Evolutionary conservation across 78 protist species (phyloP).

Genomic region (Cavenderia fasciculata): DNA sequence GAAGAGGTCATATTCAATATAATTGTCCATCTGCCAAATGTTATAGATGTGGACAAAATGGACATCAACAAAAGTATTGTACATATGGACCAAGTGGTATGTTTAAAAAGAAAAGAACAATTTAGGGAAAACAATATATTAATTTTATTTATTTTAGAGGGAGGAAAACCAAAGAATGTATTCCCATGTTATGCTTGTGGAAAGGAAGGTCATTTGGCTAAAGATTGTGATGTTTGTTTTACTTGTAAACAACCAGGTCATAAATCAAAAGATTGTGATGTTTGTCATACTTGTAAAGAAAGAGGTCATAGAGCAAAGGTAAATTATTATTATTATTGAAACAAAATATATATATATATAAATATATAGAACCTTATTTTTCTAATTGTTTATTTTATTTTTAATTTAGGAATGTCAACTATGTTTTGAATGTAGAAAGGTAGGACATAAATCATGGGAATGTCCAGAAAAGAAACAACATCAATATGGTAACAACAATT

Average conservation of each 20-base stretch:
- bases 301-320: conserved; percentile 5
- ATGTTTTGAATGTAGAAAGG: not conserved
- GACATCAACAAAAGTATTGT: conserved; percentile 6
- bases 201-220: not conserved
- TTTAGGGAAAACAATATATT: not conserved
- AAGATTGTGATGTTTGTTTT: conserved; percentile 7
- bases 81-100: not conserved
- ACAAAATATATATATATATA: too few relatives aligned
- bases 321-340: not conserved
- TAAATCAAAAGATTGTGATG: conserved; percentile 4
- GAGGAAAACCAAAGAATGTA: not conserved
- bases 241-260: conserved; percentile 18
- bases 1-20: conserved; percentile 9
- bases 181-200: conserved; percentile 11
- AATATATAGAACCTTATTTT: too few relatives aligned
- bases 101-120: too few relatives aligned
- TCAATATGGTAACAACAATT: too few relatives aligned
- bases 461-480: not conserved
- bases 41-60: not conserved
- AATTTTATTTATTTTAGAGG: not conserved
- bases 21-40: not conserved
- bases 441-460: conserved; percentile 15
- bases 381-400: not conserved
- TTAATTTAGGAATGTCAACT: conserved; percentile 2
- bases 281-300: conserved; percentile 10